Percentiles rank a stretch among this genome's conserved stretches.
These are phyloP conservation scores for Phytophthora agathidicida DNA, from an alignment of 352 stramenopile species.

Conservation along the genomic window DNA sequence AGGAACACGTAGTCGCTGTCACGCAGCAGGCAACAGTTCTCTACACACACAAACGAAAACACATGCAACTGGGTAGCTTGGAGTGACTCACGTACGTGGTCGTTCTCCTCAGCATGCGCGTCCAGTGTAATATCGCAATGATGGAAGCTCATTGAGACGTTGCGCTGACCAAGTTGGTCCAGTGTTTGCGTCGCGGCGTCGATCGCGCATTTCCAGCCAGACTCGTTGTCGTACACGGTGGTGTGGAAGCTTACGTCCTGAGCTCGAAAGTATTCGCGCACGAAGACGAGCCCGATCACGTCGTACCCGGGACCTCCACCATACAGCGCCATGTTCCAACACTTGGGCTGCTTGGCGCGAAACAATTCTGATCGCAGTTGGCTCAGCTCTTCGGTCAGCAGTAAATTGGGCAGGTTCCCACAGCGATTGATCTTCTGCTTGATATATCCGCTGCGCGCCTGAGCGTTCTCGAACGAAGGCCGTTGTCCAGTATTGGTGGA, in stretches of 20 bases:
- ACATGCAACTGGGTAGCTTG: slow-evolving; percentile 51
- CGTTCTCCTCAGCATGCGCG: slow-evolving; percentile 44
- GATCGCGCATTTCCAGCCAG: slow-evolving; percentile 58
- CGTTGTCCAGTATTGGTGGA: slow-evolving; percentile 72
- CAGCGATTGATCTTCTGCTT: slow-evolving; percentile 74
- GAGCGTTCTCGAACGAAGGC: slow-evolving; percentile 63
- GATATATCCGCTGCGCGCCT: slow-evolving; percentile 70
- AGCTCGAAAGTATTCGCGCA: slow-evolving; percentile 60
- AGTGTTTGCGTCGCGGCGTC: slow-evolving; percentile 39
- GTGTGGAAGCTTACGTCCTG: slow-evolving; percentile 49
- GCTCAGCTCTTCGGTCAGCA: slow-evolving; percentile 57
- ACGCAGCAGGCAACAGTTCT: slow-evolving; percentile 65
- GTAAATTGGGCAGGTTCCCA: slow-evolving; percentile 64
- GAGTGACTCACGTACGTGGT: slow-evolving; percentile 31
- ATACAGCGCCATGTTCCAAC: slow-evolving; percentile 62
- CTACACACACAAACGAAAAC: slow-evolving; percentile 78
- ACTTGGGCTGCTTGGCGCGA: slow-evolving; percentile 23
- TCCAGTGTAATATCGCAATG: slow-evolving; percentile 68
- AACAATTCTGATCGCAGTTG: slow-evolving; percentile 63
- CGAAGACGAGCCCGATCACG: slow-evolving; percentile 53
- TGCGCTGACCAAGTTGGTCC: slow-evolving; percentile 16
- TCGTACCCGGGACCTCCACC: slow-evolving; percentile 70
- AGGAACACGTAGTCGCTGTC: slow-evolving; percentile 58
- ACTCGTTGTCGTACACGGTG: slow-evolving; percentile 77
- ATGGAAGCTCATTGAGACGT: slow-evolving; percentile 48